Percentiles rank a stretch among this genome's conserved stretches.
Conservation (phyloP, 2,329 filamentous ascomycete genomes). For the Cadophora luteo-olivacea region DNA sequence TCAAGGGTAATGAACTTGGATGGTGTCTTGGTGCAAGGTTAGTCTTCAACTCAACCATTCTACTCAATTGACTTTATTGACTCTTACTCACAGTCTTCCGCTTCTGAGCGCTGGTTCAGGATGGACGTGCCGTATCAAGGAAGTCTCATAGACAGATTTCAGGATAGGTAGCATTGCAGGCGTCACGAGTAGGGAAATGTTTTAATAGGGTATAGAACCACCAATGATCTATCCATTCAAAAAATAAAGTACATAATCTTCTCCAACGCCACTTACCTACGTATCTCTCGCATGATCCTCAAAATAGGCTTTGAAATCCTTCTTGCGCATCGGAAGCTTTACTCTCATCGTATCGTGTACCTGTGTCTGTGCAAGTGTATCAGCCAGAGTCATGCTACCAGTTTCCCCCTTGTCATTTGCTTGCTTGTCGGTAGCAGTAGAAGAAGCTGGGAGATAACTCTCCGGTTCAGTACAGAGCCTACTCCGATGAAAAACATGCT, state of each 20-base stretch:
- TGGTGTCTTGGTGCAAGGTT: slow-evolving; percentile 98
- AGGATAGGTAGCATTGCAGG: slow-evolving; percentile 36
- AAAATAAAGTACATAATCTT: not conserved
- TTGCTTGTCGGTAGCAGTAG: not conserved
- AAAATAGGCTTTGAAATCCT: not conserved
- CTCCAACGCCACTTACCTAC: not conserved
- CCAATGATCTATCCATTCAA: slow-evolving; percentile 10
- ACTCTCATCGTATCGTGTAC: not conserved
- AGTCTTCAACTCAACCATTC: slow-evolving; percentile 45
- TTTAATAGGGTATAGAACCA: slow-evolving; percentile 27
- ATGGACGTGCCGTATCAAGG: slow-evolving; percentile 86
- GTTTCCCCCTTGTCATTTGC: not conserved
- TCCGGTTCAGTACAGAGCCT: slow-evolving; percentile 22
- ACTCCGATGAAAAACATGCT: slow-evolving; percentile 18
- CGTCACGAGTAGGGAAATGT: slow-evolving; percentile 29
- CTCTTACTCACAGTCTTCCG: slow-evolving; percentile 68
- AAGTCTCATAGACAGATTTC: slow-evolving; percentile 63
- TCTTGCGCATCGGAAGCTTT: not conserved
- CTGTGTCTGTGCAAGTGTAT: not conserved
- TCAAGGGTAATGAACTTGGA: slow-evolving; percentile 93
- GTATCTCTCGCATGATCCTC: not conserved
- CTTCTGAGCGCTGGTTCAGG: slow-evolving; percentile 82
- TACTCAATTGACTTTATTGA: slow-evolving; percentile 46
- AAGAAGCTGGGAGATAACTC: slow-evolving; percentile 1
- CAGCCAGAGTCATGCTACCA: not conserved